Conservation (phyloP, 116 monocot genomes). For the Trichopus zeylanicus region DNA sequence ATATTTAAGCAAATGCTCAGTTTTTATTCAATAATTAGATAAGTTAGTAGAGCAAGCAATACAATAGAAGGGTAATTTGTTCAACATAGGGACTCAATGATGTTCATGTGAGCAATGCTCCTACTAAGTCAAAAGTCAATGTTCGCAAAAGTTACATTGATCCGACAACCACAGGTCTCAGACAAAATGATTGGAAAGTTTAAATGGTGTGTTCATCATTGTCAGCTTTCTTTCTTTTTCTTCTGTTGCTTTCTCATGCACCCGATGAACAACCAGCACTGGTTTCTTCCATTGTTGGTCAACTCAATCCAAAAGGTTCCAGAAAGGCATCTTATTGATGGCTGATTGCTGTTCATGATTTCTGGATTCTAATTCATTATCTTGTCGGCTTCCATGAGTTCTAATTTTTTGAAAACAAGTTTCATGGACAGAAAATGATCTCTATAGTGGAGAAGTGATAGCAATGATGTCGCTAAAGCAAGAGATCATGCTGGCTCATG, state of each 20-base stretch:
- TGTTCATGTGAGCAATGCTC: no score
- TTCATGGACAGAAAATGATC: no score
- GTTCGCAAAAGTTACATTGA: slow-evolving; percentile 4
- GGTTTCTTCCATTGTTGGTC: not conserved
- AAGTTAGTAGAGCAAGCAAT: no score
- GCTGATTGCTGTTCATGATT: not conserved
- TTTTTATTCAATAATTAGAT: no score
- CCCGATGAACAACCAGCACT: not conserved
- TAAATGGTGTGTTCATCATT: not conserved
- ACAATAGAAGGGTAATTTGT: not conserved
- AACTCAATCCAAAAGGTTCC: not conserved
- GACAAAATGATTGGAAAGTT: slow-evolving; percentile 1
- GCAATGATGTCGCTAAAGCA: no score
- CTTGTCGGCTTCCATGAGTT: not conserved
- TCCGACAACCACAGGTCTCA: not conserved
- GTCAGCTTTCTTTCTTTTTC: not conserved
- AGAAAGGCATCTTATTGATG: not conserved
- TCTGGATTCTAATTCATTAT: not conserved
- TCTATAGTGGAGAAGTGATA: no score
- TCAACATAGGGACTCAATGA: no score
- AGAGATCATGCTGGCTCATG: no score
- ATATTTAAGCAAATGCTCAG: no score
- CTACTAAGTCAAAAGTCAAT: slow-evolving; percentile 7
- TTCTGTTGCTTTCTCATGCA: not conserved
- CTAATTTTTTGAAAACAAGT: not conserved